A percentile compares a stretch with the other conserved stretches of the same genome.
These are phyloP conservation scores for Drechslera avenae DNA, from an alignment of 2,329 filamentous ascomycete genomes.

Conservation along the genomic window DNA sequence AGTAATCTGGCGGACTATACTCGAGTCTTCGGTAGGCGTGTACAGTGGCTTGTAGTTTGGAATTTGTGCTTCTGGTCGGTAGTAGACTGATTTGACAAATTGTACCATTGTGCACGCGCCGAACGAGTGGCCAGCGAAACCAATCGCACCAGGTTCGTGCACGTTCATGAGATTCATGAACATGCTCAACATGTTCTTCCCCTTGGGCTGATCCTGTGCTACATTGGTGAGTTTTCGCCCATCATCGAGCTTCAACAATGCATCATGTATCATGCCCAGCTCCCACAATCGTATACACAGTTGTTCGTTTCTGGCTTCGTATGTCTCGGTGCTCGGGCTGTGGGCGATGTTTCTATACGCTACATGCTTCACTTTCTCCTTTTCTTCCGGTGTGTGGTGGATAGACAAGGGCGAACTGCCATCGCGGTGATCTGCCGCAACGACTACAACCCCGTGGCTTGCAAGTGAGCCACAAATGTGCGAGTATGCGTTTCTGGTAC, in stretches of 20 bases:
- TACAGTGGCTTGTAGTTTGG: slow-evolving; percentile 65
- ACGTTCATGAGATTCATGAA: slow-evolving; percentile 70
- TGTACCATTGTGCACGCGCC: slow-evolving; percentile 76
- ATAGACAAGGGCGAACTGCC: slow-evolving; percentile 77
- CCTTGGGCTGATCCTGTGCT: slow-evolving; percentile 48
- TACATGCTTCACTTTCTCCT: slow-evolving; percentile 48
- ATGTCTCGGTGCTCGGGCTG: slow-evolving; percentile 67
- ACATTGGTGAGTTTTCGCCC: slow-evolving; percentile 56
- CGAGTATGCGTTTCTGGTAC: slow-evolving; percentile 83
- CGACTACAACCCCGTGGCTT: slow-evolving; percentile 78
- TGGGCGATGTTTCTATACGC: slow-evolving; percentile 62
- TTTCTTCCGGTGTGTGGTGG: slow-evolving; percentile 63
- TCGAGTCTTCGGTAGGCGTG: slow-evolving; percentile 59
- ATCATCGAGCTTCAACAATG: slow-evolving; percentile 68
- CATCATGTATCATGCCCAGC: slow-evolving; percentile 71
- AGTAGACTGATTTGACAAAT: slow-evolving; percentile 79
- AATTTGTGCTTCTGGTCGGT: slow-evolving; percentile 58
- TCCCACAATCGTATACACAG: slow-evolving; percentile 80
- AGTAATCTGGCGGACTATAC: slow-evolving; percentile 69
- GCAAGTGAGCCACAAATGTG: slow-evolving; percentile 78
- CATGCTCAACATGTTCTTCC: slow-evolving; percentile 58
- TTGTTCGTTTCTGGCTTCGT: slow-evolving; percentile 71
- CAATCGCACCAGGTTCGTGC: slow-evolving; percentile 71
- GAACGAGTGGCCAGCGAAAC: slow-evolving; percentile 81
- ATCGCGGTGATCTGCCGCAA: slow-evolving; percentile 83